Evolutionary conservation across 2,329 filamentous ascomycete genomes (phyloP), one percentile per base, ranked within the genome.

Genomic region (Fusarium nygamai): DNA sequence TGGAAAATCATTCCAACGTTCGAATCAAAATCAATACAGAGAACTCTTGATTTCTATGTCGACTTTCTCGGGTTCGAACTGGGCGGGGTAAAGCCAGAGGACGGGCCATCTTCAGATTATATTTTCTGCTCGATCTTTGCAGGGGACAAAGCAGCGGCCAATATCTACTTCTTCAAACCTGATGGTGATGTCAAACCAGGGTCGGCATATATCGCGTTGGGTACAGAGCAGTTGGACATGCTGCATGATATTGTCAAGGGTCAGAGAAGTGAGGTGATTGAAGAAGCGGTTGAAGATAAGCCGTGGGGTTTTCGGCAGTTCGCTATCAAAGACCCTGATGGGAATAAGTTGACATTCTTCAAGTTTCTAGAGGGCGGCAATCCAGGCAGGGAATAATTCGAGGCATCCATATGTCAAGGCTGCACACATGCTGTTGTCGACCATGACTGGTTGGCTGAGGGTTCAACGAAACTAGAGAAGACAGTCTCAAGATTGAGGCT

Each of bases 141-240:
- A 33, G 64, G 64, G 29, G 51, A 72, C 22, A 72, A 58, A 56
- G 72, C 67, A 33, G 71, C 71, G 8, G 71, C 63, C 63, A 74
- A 74, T 31, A 60, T 74, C 41, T 74, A 72, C 51, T 72, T 74
- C 51, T 72, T 74, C 56, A 74, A 74, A 29, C 56, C 71, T 29
- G 47, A 56, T 47, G 31, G 29, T 16, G 27, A 31, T 39, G 27
- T 54, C 54, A 74, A 31, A 17, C 67, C 67, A 8, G 17, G 71
- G 8, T 74, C 67, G 14, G 63, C 59, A 29, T 74, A 72, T 16
- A 72, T 74, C 22, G 63, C 71, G 19, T 41, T 69, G 22, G 59
- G 71, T 13, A 62, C 71, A 20, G 22, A 60, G 7, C 71, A 74
- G 47, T 44, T 74, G n/a, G 63, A 73, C 16, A 33, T 47, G 27